Conservation (phyloP, 371 early-diverging fungal genomes). For the Batrachochytrium dendrobatidis region DNA sequence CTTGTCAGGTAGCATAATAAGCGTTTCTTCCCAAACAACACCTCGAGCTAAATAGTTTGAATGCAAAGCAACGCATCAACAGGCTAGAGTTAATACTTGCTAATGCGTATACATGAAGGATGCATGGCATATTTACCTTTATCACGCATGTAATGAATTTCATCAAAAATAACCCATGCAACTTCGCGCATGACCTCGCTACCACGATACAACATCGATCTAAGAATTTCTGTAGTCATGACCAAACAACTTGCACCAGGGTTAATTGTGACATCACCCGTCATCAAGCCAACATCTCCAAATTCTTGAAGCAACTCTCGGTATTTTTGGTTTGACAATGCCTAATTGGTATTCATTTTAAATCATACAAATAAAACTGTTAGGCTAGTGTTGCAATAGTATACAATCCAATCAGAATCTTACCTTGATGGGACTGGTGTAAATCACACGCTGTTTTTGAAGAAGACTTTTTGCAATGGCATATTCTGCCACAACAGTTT, state of each 20-base stretch:
- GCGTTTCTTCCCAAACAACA: slow-evolving; percentile 99
- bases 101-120: not conserved
- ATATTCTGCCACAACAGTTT: slow-evolving; percentile 99
- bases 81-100: not conserved
- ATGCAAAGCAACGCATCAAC: slow-evolving; percentile 1
- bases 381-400: not conserved
- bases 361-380: not conserved
- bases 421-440: slow-evolving; percentile 98
- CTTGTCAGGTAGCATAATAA: slow-evolving; percentile 92
- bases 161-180: slow-evolving; percentile 99
- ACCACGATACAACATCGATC: slow-evolving; percentile 99
- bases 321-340: slow-evolving; percentile 99
- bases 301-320: slow-evolving; percentile 97
- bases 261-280: slow-evolving; percentile 99
- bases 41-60: slow-evolving; percentile 64
- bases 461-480: slow-evolving; percentile 94
- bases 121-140: slow-evolving; percentile 29
- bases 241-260: slow-evolving; percentile 96
- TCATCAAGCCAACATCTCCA: slow-evolving; percentile 99
- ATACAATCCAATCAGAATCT: not conserved
- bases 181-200: slow-evolving; percentile 98
- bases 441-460: slow-evolving; percentile 97
- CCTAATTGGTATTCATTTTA: slow-evolving; percentile 41
- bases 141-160: slow-evolving; percentile 99
- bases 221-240: slow-evolving; percentile 99